Percentiles rank a stretch among this genome's conserved stretches.
These are phyloP conservation scores for Calocera cornea DNA, from an alignment of 768 basidiomycete genomes.

Conservation along the genomic window DNA sequence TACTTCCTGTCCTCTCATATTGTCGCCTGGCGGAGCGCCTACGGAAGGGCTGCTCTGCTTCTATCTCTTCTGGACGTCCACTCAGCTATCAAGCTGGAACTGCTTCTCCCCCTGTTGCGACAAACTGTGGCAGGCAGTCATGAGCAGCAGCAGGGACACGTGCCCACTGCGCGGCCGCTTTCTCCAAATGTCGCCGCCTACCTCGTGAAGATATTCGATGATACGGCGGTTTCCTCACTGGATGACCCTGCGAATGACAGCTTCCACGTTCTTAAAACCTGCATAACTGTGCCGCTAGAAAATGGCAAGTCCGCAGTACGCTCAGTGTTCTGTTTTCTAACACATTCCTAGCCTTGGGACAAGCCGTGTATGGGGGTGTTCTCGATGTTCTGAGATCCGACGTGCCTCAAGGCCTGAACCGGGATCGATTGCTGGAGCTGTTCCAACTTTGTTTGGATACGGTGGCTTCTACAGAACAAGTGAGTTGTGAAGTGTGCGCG, in stretches of 20 bases:
- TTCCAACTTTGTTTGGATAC: slow-evolving; percentile 44
- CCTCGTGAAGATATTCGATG: slow-evolving; percentile 30
- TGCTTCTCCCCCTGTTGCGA: slow-evolving; percentile 47
- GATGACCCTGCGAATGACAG: background rate
- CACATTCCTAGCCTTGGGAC: background rate
- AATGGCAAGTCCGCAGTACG: background rate
- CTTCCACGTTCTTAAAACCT: background rate
- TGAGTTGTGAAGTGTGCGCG: background rate
- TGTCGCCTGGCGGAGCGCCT: slow-evolving; percentile 37
- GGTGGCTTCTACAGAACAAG: slow-evolving; percentile 12
- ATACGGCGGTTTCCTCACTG: slow-evolving; percentile 29
- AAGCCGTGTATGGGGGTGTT: background rate
- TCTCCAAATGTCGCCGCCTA: slow-evolving; percentile 6
- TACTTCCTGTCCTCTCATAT: slow-evolving; percentile 75
- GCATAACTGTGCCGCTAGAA: background rate
- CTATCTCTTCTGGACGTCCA: slow-evolving; percentile 34
- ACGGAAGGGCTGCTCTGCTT: slow-evolving; percentile 43
- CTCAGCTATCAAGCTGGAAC: slow-evolving; percentile 37
- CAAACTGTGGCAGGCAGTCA: slow-evolving; percentile 10
- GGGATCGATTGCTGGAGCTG: slow-evolving; percentile 42
- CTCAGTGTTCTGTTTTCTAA: background rate
- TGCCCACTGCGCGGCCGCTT: background rate
- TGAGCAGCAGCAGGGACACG: background rate
- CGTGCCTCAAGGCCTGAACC: slow-evolving; percentile 25
- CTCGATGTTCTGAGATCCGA: background rate